A percentile compares a stretch with the other conserved stretches of the same genome.
phyloP scores from a whole-genome alignment of 192 early-diverging fungal genomes.

The Gamsiella multidivaricata region DNA sequence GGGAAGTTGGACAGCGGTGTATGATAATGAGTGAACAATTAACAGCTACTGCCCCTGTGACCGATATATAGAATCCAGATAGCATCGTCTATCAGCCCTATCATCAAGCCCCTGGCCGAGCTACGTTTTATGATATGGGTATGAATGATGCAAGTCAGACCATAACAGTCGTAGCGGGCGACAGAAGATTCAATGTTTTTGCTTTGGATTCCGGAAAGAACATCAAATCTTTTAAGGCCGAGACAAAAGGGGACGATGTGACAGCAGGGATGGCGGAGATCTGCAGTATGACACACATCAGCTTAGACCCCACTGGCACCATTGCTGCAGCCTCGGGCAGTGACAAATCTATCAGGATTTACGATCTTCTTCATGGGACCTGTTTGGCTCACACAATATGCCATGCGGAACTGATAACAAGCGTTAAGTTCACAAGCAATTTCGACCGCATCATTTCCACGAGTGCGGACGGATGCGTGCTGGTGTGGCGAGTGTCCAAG shows the following conservation, averaged over 20 bases:
- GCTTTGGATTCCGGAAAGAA: conserved; percentile 73
- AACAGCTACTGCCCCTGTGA: too few species aligned
- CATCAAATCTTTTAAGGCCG: conserved; percentile 67
- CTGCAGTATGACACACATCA: conserved; percentile 72
- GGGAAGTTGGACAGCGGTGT: too few species aligned
- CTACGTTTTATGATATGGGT: conserved; percentile 81
- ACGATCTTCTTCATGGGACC: conserved; percentile 72
- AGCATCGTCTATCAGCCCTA: conserved; percentile 62
- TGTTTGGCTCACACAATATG: conserved; percentile 70
- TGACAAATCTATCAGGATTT: conserved; percentile 77
- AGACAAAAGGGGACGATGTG: conserved; percentile 56
- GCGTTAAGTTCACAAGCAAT: conserved; percentile 69
- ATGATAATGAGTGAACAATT: too few species aligned
- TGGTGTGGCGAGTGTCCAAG: conserved; percentile 76
- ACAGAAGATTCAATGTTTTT: conserved; percentile 73
- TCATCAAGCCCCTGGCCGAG: conserved; percentile 75
- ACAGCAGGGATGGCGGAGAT: conserved; percentile 54
- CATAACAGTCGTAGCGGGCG: conserved; percentile 74
- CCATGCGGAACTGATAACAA: conserved; percentile 81
- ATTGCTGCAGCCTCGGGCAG: conserved; percentile 72
- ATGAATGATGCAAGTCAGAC: conserved; percentile 65
- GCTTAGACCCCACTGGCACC: conserved; percentile 75
- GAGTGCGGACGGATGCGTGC: conserved; percentile 78
- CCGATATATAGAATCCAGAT: conserved; percentile 21
- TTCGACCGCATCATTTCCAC: conserved; percentile 71